Evolutionary conservation across 1,284 basidiomycete genomes (phyloP).

Genomic region (Filobasidium uniguttulatum): DNA sequence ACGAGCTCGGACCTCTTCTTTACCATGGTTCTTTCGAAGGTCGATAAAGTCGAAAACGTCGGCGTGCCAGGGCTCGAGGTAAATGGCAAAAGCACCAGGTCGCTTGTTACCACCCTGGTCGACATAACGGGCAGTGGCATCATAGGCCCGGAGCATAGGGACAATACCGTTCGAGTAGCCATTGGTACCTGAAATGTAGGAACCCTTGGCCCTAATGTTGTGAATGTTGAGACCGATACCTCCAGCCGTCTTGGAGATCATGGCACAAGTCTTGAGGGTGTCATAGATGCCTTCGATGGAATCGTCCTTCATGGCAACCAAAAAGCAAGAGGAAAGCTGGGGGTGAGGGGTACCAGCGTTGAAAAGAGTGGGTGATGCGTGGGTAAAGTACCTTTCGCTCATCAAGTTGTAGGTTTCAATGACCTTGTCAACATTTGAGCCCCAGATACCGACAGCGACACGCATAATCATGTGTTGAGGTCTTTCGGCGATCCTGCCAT

Average conservation of each 20-base stretch:
- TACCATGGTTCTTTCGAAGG: conserved; percentile 97
- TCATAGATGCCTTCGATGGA: conserved; percentile 99
- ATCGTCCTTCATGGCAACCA: conserved; percentile 97
- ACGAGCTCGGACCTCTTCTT: conserved; percentile 92
- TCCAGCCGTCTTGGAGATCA: conserved; percentile 98
- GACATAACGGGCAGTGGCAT: conserved; percentile 97
- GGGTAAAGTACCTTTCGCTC: conserved; percentile 95
- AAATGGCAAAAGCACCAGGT: conserved; percentile 95
- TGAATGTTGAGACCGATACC: conserved; percentile 96
- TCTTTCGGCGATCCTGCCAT: conserved; percentile 89
- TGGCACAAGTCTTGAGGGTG: conserved; percentile 93
- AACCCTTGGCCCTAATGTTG: conserved; percentile 90
- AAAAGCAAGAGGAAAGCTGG: conserved; percentile 94
- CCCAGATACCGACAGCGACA: conserved; percentile 95
- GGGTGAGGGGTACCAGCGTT: conserved; percentile 93
- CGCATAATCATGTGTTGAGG: conserved; percentile 99
- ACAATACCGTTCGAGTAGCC: conserved; percentile 98
- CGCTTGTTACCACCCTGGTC: conserved; percentile 99
- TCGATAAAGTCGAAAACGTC: conserved; percentile 98
- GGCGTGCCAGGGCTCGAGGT: conserved; percentile 94
- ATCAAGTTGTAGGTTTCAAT: conserved; percentile 89
- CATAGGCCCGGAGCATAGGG: conserved; percentile 96
- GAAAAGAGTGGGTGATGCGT: conserved; percentile 96
- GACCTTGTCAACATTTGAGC: conserved; percentile 71
- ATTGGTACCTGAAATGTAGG: conserved; percentile 57